phyloP scores from a whole-genome alignment of 1,139 yeast species.

The Yamadazyma dendronema region DNA sequence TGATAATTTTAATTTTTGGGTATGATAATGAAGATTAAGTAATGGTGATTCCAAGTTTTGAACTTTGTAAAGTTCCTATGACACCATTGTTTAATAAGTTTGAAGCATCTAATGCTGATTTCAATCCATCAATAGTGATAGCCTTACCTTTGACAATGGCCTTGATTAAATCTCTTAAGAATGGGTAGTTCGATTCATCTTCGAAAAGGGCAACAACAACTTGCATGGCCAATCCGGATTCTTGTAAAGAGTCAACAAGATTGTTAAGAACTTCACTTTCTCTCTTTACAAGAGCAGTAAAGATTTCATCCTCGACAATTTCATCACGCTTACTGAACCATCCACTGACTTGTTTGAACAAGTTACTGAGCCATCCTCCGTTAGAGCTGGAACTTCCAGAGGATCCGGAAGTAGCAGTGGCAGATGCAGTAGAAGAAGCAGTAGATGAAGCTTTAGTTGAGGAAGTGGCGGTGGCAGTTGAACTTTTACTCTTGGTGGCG shows the following conservation, averaged over 20 bases:
- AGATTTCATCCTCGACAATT: conserved; percentile 5
- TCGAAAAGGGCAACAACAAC: conserved; percentile 18
- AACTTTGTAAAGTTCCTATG: conserved; percentile 16
- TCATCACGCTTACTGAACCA: conserved; percentile 16
- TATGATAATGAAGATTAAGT: neutral
- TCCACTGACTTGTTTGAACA: conserved; percentile 9
- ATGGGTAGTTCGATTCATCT: conserved; percentile 17
- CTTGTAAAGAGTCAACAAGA: conserved; percentile 24
- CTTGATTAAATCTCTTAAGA: conserved; percentile 20
- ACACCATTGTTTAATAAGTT: conserved; percentile 19
- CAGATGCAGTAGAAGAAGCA: conserved; percentile 5
- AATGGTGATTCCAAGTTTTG: conserved; percentile 12
- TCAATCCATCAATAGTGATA: conserved; percentile 16
- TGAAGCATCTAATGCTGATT: conserved; percentile 16
- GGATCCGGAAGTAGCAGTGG: conserved; percentile 9
- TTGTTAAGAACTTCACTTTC: conserved; percentile 24
- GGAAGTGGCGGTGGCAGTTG: conserved; percentile 7
- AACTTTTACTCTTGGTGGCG: conserved; percentile 3
- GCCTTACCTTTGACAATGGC: conserved; percentile 18
- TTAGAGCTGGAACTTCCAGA: conserved; percentile 6
- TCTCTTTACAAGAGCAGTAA: conserved; percentile 17
- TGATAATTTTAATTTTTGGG: neutral
- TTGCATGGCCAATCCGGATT: conserved; percentile 32
- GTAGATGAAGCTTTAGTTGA: conserved; percentile 9
- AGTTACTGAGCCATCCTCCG: conserved; percentile 7